Evolutionary conservation across 2,329 filamentous ascomycete species (phyloP).

Genomic region (Neonectria ditissima): DNA sequence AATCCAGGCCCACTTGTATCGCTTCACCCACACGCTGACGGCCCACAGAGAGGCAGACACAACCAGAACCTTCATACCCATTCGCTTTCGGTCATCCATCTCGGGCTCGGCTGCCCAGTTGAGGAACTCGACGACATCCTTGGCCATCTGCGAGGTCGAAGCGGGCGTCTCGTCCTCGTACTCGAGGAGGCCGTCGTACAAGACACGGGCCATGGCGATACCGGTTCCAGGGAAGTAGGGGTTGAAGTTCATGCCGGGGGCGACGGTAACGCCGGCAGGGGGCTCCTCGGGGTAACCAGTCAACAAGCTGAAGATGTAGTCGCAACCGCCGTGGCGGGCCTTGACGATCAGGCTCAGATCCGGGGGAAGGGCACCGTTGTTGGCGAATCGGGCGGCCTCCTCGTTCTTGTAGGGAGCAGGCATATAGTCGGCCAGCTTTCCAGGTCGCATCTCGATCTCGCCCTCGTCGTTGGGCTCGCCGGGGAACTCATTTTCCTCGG

Average conservation of each 20-base stretch:
- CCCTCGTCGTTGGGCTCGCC: slow-evolving; percentile 98
- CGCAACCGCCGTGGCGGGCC: slow-evolving; percentile 95
- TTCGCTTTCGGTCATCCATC: slow-evolving; percentile 99
- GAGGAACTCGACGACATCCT: slow-evolving; percentile 98
- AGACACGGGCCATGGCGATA: slow-evolving; percentile 98
- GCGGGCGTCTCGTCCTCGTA: slow-evolving; percentile 97
- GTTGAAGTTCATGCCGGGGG: slow-evolving; percentile 98
- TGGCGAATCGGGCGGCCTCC: slow-evolving; percentile 96
- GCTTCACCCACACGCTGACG: slow-evolving; percentile 96
- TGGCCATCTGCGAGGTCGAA: slow-evolving; percentile 98
- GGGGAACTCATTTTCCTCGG: slow-evolving; percentile 99
- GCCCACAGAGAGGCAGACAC: slow-evolving; percentile 84
- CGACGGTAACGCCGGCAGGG: slow-evolving; percentile 87
- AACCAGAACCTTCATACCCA: slow-evolving; percentile 96
- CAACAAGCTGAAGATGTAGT: slow-evolving; percentile 98
- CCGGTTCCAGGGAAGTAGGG: slow-evolving; percentile 99
- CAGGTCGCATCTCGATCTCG: slow-evolving; percentile 97
- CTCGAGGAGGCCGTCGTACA: slow-evolving; percentile 97
- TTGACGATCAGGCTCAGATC: slow-evolving; percentile 99
- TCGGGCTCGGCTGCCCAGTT: slow-evolving; percentile 99
- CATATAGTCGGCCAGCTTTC: slow-evolving; percentile 98
- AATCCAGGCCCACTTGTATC: slow-evolving; percentile 98
- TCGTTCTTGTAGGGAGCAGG: slow-evolving; percentile 98
- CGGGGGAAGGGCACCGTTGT: slow-evolving; percentile 96
- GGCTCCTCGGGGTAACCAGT: slow-evolving; percentile 98